A percentile compares a stretch with the other conserved stretches of the same genome.
phyloP scores from a whole-genome alignment of 176 grass and related monocot species.

The Oryza nivara region DNA sequence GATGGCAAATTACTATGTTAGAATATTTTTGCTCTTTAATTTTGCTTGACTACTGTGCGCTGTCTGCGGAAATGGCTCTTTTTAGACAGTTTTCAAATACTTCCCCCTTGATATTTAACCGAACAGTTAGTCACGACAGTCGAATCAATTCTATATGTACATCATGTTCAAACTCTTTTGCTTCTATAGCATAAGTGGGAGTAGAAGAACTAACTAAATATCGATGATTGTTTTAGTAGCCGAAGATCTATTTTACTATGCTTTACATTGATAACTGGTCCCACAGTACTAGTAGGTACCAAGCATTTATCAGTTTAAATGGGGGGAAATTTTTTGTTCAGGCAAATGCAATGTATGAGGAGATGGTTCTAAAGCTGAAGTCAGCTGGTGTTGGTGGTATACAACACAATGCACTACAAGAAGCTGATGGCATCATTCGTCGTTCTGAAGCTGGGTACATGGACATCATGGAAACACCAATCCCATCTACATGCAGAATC shows the following conservation, averaged over 20 bases:
- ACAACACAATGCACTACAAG: conserved; percentile 81
- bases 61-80: conserved; percentile 30
- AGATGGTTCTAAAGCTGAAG: conserved; percentile 82
- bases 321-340: conserved; percentile 42
- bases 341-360: conserved; percentile 98
- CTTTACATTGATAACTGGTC: conserved; percentile 23
- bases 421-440: conserved; percentile 89
- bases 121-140: not conserved
- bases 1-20: conserved; percentile 1
- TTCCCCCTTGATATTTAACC: not conserved
- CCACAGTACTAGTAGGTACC: not conserved
- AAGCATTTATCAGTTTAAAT: conserved; percentile 30
- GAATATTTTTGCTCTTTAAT: conserved; percentile 15
- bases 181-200: not conserved
- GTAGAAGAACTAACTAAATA: conserved; percentile 15
- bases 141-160: not conserved
- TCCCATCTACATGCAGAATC: conserved; percentile 76
- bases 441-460: conserved; percentile 75
- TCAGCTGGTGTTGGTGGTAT: conserved; percentile 74
- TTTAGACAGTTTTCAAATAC: conserved; percentile 9
- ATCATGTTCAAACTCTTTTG: conserved; percentile 22
- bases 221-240: not conserved
- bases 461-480: conserved; percentile 53
- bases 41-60: not conserved
- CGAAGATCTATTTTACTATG: conserved; percentile 1